Evolutionary conservation across 257 asterid genomes (phyloP).

Genomic region (Vinca minor): DNA sequence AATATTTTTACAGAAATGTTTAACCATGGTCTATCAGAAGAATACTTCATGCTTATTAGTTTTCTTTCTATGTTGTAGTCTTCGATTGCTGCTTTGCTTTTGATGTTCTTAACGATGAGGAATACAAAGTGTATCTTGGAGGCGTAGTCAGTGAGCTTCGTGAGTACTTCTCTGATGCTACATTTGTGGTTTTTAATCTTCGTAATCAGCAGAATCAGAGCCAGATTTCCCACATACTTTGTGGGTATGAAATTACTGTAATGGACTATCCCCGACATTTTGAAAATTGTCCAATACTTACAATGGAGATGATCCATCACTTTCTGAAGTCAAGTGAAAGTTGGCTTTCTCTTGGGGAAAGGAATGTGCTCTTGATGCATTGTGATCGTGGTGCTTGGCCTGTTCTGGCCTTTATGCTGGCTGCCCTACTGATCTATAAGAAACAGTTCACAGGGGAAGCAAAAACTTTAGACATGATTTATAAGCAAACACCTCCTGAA

Average conservation of each 20-base stretch:
- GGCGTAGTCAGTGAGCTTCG: conserved; percentile 40
- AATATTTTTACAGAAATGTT: neutral
- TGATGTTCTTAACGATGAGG: conserved; percentile 26
- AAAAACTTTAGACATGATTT: conserved; percentile 55
- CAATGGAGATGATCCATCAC: conserved; percentile 57
- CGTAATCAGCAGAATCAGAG: conserved; percentile 34
- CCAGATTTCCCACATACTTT: conserved; percentile 24
- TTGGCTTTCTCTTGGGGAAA: conserved; percentile 53
- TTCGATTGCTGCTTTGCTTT: conserved; percentile 60
- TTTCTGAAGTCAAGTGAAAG: conserved; percentile 48
- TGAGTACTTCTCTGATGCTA: conserved; percentile 43
- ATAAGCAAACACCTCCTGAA: conserved; percentile 55
- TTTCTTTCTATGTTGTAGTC: conserved; percentile 34
- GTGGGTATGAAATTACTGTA: conserved; percentile 35
- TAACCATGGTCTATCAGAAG: neutral
- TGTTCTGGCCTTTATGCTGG: conserved; percentile 46
- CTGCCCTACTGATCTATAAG: conserved; percentile 44
- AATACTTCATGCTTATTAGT: conserved; percentile 7
- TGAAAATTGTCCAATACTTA: conserved; percentile 42
- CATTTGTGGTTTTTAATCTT: conserved; percentile 54
- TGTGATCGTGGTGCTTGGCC: conserved; percentile 55
- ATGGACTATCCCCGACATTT: conserved; percentile 40
- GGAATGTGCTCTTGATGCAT: conserved; percentile 56
- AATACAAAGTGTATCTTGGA: conserved; percentile 33
- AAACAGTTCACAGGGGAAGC: conserved; percentile 44